These are phyloP conservation scores for Russula sp. DNA, from an alignment of 768 basidiomycete genomes.

Conservation along the genomic window DNA sequence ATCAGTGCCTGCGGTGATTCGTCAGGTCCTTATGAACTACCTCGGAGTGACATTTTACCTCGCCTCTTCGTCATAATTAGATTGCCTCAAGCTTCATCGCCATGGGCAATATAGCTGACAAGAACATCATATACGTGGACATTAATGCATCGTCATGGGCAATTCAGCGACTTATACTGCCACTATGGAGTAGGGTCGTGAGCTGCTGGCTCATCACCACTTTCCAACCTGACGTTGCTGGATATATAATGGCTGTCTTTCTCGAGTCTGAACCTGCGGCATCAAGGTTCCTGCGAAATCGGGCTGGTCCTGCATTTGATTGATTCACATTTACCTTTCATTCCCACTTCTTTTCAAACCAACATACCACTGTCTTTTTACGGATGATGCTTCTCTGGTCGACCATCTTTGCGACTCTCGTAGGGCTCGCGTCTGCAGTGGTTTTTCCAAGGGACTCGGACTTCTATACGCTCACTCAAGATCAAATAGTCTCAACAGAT, in stretches of 20 bases:
- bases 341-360: too few relatives aligned
- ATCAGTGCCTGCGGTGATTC: background rate
- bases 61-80: background rate
- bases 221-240: background rate
- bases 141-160: background rate
- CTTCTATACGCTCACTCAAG: slow-evolving; percentile 9
- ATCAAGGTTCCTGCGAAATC: too few relatives aligned
- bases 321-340: too few relatives aligned
- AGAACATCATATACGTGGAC: background rate
- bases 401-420: background rate
- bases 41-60: background rate
- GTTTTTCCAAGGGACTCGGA: background rate
- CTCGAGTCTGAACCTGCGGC: too few relatives aligned
- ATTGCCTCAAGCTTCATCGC: background rate
- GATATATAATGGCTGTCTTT: background rate
- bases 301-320: too few relatives aligned
- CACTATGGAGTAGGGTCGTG: background rate
- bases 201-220: background rate
- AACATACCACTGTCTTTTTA: background rate
- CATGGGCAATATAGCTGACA: background rate
- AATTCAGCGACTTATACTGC: background rate
- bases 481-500: slow-evolving; percentile 40
- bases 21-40: background rate
- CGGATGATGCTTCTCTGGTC: background rate
- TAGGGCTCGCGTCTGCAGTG: background rate